Percentiles rank a stretch among this genome's conserved stretches.
These are phyloP conservation scores for Porphyrellus cyaneotinctus DNA, from an alignment of 768 basidiomycete genomes.

Conservation along the genomic window DNA sequence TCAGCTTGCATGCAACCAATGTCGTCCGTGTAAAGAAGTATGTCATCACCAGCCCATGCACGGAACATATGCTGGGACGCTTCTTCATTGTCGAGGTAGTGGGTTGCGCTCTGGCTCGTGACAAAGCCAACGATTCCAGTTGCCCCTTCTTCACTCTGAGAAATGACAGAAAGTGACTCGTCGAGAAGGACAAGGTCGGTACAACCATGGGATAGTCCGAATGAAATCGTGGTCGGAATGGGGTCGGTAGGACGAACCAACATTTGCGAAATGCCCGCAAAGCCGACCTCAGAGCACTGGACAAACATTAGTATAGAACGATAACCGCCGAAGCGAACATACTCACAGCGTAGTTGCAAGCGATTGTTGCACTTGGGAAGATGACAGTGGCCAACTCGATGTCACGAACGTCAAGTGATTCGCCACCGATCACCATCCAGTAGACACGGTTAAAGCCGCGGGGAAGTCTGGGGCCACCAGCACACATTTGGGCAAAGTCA, in stretches of 20 bases:
- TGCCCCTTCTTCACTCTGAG: slow-evolving; percentile 19
- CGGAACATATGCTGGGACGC: slow-evolving; percentile 30
- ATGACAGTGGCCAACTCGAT: slow-evolving; percentile 22
- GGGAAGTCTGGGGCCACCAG: slow-evolving; percentile 13
- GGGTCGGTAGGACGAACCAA: slow-evolving; percentile 24
- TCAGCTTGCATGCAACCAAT: slow-evolving; percentile 26
- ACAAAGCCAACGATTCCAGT: slow-evolving; percentile 28
- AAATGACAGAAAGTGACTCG: slow-evolving; percentile 18
- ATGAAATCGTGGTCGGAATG: slow-evolving; percentile 26
- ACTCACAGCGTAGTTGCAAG: slow-evolving; percentile 31
- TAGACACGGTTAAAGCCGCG: slow-evolving; percentile 26
- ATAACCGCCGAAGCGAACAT: fast-evolving
- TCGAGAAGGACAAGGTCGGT: slow-evolving; percentile 28
- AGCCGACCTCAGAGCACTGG: slow-evolving; percentile 31
- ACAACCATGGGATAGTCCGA: slow-evolving; percentile 29
- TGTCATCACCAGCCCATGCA: slow-evolving; percentile 18
- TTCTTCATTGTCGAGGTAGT: slow-evolving; percentile 26
- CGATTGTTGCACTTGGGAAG: slow-evolving; percentile 27
- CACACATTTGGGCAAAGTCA: slow-evolving; percentile 24
- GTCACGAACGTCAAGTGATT: slow-evolving; percentile 24
- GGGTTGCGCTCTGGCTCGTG: slow-evolving; percentile 25
- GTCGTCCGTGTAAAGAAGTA: slow-evolving; percentile 29
- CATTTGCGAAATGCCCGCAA: slow-evolving; percentile 30
- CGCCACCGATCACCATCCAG: slow-evolving; percentile 34
- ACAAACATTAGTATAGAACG: background rate